Evolutionary conservation across 2,329 filamentous ascomycete species (phyloP).

Genomic region (Ascochyta rabiei): DNA sequence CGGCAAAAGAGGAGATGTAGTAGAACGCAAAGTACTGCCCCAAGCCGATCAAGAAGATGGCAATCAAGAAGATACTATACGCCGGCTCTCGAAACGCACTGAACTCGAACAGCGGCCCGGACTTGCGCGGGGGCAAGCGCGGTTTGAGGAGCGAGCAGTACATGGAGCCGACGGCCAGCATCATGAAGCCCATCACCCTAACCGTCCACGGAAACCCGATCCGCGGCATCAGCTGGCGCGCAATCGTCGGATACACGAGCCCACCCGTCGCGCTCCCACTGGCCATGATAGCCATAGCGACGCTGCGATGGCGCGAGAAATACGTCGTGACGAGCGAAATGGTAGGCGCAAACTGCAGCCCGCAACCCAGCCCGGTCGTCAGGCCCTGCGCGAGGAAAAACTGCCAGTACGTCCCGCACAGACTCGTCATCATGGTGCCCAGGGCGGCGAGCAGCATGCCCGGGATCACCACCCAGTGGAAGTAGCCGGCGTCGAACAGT

Average conservation of each 20-base stretch:
- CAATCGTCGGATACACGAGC: slow-evolving; percentile 66
- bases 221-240: slow-evolving; percentile 60
- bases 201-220: slow-evolving; percentile 71
- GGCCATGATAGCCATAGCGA: slow-evolving; percentile 66
- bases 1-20: slow-evolving; percentile 51
- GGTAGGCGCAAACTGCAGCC: slow-evolving; percentile 44
- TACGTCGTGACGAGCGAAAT: slow-evolving; percentile 56
- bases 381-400: slow-evolving; percentile 47
- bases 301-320: slow-evolving; percentile 63
- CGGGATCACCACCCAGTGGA: slow-evolving; percentile 51
- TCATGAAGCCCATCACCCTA: slow-evolving; percentile 66
- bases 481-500: slow-evolving; percentile 59
- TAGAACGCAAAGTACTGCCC: slow-evolving; percentile 55
- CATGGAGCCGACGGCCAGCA: slow-evolving; percentile 52
- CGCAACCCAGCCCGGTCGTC: slow-evolving; percentile 41
- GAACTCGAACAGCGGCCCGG: slow-evolving; percentile 51
- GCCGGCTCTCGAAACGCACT: slow-evolving; percentile 50
- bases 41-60: slow-evolving; percentile 41
- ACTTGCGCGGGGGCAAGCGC: slow-evolving; percentile 51
- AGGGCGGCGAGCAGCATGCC: slow-evolving; percentile 54
- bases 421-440: slow-evolving; percentile 59
- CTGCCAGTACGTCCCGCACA: slow-evolving; percentile 59
- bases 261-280: slow-evolving; percentile 68
- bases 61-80: slow-evolving; percentile 48
- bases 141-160: slow-evolving; percentile 50